phyloP scores from a whole-genome alignment of 2,329 filamentous ascomycete genomes.

The Colletotrichum scovillei region DNA sequence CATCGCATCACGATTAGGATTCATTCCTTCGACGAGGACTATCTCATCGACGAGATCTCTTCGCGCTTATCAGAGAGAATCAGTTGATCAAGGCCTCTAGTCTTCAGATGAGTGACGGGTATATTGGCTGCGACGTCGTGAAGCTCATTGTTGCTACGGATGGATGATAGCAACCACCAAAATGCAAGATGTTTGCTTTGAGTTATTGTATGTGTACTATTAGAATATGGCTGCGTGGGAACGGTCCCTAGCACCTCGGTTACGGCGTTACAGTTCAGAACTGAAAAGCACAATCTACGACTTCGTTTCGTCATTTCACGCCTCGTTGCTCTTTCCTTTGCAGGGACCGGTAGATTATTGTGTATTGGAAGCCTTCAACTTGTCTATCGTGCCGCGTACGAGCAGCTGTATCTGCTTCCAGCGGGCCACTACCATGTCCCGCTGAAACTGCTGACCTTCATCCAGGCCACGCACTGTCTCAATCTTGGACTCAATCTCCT shows the following conservation, averaged over 20 bases:
- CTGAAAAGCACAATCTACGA: conserved; percentile 3
- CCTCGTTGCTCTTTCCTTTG: neutral
- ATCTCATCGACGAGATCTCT: neutral
- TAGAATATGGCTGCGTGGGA: conserved; percentile 21
- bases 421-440: conserved; percentile 48
- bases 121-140: neutral
- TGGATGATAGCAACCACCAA: neutral
- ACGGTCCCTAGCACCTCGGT: neutral
- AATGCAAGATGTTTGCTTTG: neutral
- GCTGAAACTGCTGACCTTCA: conserved; percentile 48
- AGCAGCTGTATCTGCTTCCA: conserved; percentile 57
- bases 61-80: neutral
- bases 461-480: conserved; percentile 43
- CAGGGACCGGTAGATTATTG: neutral
- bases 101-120: neutral
- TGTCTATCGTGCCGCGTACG: conserved; percentile 49
- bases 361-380: conserved; percentile 17
- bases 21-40: neutral
- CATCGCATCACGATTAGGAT: neutral
- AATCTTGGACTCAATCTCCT: conserved; percentile 45
- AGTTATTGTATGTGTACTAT: conserved; percentile 27
- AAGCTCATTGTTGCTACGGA: neutral
- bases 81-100: neutral
- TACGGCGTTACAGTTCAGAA: conserved; percentile 28
- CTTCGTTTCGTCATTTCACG: neutral